A percentile compares a stretch with the other conserved stretches of the same genome.
phyloP scores from a whole-genome alignment of 306 rosid genomes.

The Boehmeria nivea region DNA sequence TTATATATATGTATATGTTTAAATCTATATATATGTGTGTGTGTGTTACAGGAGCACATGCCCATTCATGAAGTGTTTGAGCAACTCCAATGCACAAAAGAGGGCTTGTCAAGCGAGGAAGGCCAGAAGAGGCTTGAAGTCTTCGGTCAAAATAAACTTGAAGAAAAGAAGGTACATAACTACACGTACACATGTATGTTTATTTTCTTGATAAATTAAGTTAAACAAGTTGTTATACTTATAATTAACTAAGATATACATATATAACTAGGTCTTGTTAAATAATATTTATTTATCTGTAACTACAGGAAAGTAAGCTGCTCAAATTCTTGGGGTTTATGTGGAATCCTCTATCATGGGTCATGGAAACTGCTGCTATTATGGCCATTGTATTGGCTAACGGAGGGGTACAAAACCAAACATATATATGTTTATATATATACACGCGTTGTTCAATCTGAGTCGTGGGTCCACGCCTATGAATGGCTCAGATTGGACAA shows the following conservation, averaged over 20 bases:
- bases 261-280: not conserved
- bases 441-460: no score
- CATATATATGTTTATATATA: no score
- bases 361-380: constrained; percentile 85
- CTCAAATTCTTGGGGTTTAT: constrained; percentile 84
- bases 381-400: constrained; percentile 93
- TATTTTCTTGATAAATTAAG: no score
- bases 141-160: constrained; percentile 83
- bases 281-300: not conserved
- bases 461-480: no score
- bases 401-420: constrained; percentile 57
- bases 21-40: not conserved
- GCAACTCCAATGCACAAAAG: constrained; percentile 63
- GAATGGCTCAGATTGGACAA: no score
- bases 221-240: no score
- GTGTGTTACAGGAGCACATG: constrained; percentile 50
- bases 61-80: constrained; percentile 79
- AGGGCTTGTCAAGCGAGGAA: constrained; percentile 67
- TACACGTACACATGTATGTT: not conserved
- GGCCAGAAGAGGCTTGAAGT: constrained; percentile 57
- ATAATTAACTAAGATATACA: not conserved
- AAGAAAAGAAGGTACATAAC: constrained; percentile 62
- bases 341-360: constrained; percentile 99
- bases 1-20: no score
- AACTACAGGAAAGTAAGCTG: constrained; percentile 60